These are phyloP conservation scores for Bothriochloa decipiens DNA, from an alignment of 176 grass and related monocot species.

Conservation along the genomic window DNA sequence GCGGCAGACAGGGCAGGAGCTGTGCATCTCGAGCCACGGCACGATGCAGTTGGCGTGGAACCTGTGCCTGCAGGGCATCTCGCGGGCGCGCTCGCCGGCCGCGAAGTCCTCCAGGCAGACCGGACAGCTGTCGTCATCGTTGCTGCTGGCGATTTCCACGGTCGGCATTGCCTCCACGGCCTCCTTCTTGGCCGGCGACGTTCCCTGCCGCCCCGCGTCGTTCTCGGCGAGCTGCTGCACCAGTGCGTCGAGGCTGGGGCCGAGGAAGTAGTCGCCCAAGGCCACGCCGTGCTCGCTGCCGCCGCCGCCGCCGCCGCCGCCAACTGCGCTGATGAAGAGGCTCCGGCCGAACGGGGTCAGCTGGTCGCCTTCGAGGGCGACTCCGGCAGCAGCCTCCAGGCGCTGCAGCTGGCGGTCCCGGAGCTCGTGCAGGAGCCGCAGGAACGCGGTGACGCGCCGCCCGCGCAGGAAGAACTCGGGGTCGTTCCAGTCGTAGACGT, in stretches of 20 bases:
- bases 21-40: conserved; percentile 88
- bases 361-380: conserved; percentile 37
- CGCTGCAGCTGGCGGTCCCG: conserved; percentile 57
- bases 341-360: conserved; percentile 36
- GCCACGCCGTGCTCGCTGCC: conserved; percentile 46
- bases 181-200: conserved; percentile 76
- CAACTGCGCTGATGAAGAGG: conserved; percentile 26
- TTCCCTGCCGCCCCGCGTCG: conserved; percentile 55
- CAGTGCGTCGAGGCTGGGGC: conserved; percentile 64
- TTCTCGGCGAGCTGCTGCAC: conserved; percentile 67
- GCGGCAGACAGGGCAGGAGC: conserved; percentile 85
- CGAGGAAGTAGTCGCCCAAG: conserved; percentile 67
- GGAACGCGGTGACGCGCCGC: conserved; percentile 51
- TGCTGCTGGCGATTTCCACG: conserved; percentile 41
- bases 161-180: conserved; percentile 74
- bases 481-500: conserved; percentile 32
- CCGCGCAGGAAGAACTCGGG: conserved; percentile 42
- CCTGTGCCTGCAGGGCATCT: conserved; percentile 87
- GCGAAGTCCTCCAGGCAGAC: conserved; percentile 87
- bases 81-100: conserved; percentile 56
- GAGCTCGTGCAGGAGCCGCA: conserved; percentile 55
- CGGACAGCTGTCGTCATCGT: conserved; percentile 56
- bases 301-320: not conserved
- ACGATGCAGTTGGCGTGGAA: conserved; percentile 82
- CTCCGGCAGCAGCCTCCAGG: conserved; percentile 36